Percentiles rank a stretch among this genome's conserved stretches.
phyloP scores from a whole-genome alignment of 495 filamentous ascomycete species.

The Tuber microsphaerosporum region DNA sequence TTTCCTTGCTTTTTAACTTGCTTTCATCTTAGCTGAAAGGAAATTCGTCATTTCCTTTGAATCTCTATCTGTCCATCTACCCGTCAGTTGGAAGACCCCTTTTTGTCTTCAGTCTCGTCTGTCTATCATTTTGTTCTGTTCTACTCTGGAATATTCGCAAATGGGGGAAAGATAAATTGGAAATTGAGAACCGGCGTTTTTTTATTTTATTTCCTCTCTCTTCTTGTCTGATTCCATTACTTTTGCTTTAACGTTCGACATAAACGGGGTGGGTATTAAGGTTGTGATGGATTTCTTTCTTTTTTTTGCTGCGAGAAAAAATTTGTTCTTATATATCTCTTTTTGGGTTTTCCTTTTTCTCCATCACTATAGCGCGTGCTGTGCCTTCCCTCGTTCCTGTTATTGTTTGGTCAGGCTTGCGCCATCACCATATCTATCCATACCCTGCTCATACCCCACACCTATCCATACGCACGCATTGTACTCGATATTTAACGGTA shows the following conservation, averaged over 20 bases:
- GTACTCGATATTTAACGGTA: constrained; percentile 2
- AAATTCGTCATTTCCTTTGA: not conserved
- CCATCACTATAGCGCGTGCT: not conserved
- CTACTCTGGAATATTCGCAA: constrained; percentile 4
- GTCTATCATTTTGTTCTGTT: constrained; percentile 4
- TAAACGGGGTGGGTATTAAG: constrained; percentile 39
- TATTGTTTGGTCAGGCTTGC: not conserved
- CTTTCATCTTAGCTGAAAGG: not conserved
- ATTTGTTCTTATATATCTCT: constrained; percentile 9
- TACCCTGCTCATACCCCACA: constrained; percentile 4
- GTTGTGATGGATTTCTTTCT: constrained; percentile 31
- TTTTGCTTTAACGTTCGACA: constrained; percentile 38
- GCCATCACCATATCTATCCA: not conserved
- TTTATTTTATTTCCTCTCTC: constrained; percentile 14
- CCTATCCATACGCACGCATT: not conserved
- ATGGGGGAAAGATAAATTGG: constrained; percentile 15
- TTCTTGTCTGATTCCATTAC: constrained; percentile 33
- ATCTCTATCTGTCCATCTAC: not conserved
- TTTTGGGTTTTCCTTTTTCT: constrained; percentile 20
- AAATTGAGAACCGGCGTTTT: constrained; percentile 21
- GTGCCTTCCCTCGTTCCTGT: constrained; percentile 21
- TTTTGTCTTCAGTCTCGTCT: not conserved
- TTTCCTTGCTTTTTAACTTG: constrained; percentile 22
- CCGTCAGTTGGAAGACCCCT: not conserved
- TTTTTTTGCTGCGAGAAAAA: not conserved